Percentiles rank a stretch among this genome's conserved stretches.
phyloP scores from a whole-genome alignment of 371 early-diverging fungal genomes.

The Lichtheimia corymbifera region DNA sequence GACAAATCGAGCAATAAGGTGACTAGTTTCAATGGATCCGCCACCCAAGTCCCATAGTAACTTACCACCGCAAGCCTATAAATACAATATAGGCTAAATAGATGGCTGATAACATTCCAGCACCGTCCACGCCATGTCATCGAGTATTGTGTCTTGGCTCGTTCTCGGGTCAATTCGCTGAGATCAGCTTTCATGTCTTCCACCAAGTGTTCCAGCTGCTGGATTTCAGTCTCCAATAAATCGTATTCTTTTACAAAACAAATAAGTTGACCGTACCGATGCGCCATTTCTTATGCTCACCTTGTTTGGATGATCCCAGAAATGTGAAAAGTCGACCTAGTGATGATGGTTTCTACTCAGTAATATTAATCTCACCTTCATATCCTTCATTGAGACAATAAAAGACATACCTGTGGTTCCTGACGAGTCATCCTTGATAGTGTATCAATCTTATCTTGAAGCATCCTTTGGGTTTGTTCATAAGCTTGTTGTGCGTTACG shows the following conservation, averaged over 20 bases:
- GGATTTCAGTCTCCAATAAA: slow-evolving; percentile 31
- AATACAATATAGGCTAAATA: slow-evolving; percentile 87
- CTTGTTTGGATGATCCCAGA: slow-evolving; percentile 4
- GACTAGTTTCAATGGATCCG: not conserved
- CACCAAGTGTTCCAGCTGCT: slow-evolving; percentile 30
- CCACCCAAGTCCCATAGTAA: not conserved
- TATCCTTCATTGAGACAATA: no score
- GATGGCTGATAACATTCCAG: slow-evolving; percentile 73
- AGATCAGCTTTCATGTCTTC: slow-evolving; percentile 38
- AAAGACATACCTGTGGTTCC: not conserved
- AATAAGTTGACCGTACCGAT: no score
- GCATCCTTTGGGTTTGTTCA: slow-evolving; percentile 29
- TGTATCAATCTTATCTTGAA: slow-evolving; percentile 26
- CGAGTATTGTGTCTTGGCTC: slow-evolving; percentile 59
- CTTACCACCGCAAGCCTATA: slow-evolving; percentile 81
- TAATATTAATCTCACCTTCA: not conserved
- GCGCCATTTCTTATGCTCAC: not conserved
- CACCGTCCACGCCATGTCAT: slow-evolving; percentile 79
- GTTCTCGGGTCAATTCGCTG: slow-evolving; percentile 33
- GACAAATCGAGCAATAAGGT: not conserved
- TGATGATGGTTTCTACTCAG: not conserved
- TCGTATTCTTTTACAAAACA: slow-evolving; percentile 13
- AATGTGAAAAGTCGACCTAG: slow-evolving; percentile 5
- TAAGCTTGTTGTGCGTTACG: slow-evolving; percentile 37
- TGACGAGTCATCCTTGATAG: not conserved